A percentile compares a stretch with the other conserved stretches of the same genome.
phyloP scores from a whole-genome alignment of 306 rosid genomes.

The Adenanthera pavonina region DNA sequence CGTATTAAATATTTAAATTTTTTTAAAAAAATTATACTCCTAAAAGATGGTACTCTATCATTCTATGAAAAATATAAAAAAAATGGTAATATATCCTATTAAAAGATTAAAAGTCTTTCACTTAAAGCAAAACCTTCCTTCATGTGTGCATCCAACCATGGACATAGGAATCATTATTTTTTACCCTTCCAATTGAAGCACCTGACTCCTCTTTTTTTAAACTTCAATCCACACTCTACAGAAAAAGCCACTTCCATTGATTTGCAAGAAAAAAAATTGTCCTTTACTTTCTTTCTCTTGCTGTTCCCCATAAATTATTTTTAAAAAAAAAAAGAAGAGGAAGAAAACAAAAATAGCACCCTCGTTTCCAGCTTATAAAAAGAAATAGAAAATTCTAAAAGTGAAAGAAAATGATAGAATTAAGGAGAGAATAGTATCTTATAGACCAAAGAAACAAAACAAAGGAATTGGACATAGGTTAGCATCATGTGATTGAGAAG shows the following conservation, averaged over 20 bases:
- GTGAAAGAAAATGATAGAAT: neutral
- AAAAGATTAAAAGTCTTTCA: no score
- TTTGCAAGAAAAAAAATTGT: conserved; percentile 33
- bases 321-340: no score
- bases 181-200: conserved; percentile 43
- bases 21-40: no score
- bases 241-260: conserved; percentile 41
- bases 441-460: conserved; percentile 16
- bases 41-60: no score
- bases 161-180: neutral
- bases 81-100: no score
- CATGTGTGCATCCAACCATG: no score
- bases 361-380: no score
- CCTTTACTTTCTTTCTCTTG: conserved; percentile 28
- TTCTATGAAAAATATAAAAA: no score
- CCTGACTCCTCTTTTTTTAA: conserved; percentile 27
- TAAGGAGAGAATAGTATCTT: neutral
- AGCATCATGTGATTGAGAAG: conserved; percentile 43
- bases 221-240: conserved; percentile 19
- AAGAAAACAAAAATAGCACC: no score
- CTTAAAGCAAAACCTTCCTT: conserved; percentile 29
- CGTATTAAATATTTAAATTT: no score
- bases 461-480: conserved; percentile 43
- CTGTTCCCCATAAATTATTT: conserved; percentile 2
- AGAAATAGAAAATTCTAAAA: neutral